phyloP scores from a whole-genome alignment of 2,329 filamentous ascomycete genomes.

The Epichloe brachyelytri region DNA sequence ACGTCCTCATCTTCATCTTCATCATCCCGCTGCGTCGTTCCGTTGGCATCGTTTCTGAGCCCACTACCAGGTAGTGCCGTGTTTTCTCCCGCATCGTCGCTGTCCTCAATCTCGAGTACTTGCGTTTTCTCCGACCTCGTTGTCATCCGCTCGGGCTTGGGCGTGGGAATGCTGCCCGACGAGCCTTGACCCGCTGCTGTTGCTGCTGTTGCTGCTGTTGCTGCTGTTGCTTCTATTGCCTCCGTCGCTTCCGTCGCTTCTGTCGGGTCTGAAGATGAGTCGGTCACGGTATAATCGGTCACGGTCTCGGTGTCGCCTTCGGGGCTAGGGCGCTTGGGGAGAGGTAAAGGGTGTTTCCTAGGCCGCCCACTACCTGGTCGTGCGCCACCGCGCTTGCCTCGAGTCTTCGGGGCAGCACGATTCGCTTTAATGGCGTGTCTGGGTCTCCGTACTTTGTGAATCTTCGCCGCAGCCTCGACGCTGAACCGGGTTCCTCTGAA shows the following conservation, averaged over 20 bases:
- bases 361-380: conserved; percentile 26
- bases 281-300: too few species aligned
- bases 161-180: background rate
- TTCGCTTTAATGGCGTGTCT: conserved; percentile 8
- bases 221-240: background rate
- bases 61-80: background rate
- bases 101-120: conserved; percentile 17
- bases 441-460: conserved; percentile 6
- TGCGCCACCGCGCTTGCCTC: conserved; percentile 25
- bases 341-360: conserved; percentile 23
- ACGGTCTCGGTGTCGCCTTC: too few species aligned
- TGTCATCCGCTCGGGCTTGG: background rate
- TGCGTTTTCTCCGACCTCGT: conserved; percentile 1
- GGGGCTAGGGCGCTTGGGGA: background rate
- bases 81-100: conserved; percentile 12
- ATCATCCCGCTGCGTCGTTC: conserved; percentile 4
- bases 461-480: conserved; percentile 16
- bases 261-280: too few species aligned
- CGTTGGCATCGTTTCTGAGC: background rate
- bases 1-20: conserved; percentile 15
- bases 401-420: conserved; percentile 19
- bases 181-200: background rate
- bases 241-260: too few species aligned
- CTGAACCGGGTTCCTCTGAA: conserved; percentile 13
- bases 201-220: background rate